Evolutionary conservation across 2,329 filamentous ascomycete species (phyloP).

Genomic region (Onygenales sp.): DNA sequence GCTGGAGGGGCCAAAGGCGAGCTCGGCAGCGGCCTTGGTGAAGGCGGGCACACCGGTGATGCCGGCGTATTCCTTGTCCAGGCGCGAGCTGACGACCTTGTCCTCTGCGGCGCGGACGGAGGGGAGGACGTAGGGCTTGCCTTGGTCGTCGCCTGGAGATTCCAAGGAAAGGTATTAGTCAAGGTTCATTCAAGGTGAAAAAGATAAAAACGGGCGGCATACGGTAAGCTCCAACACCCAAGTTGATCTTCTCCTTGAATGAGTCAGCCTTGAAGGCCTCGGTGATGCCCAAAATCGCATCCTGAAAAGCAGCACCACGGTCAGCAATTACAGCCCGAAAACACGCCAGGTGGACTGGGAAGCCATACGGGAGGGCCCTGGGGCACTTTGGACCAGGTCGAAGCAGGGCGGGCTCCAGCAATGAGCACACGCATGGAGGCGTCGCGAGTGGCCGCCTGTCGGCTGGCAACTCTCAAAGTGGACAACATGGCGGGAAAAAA

Average conservation of each 20-base stretch:
- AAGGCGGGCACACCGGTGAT: slow-evolving; percentile 95
- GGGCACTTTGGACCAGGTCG: slow-evolving; percentile 82
- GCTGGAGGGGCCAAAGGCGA: slow-evolving; percentile 81
- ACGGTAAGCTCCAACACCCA: slow-evolving; percentile 96
- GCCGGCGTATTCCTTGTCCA: slow-evolving; percentile 97
- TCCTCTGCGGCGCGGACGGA: slow-evolving; percentile 85
- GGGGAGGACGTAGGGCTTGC: slow-evolving; percentile 95
- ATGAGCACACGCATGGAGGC: slow-evolving; percentile 28
- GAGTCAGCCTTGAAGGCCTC: slow-evolving; percentile 98
- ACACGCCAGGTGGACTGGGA: background rate
- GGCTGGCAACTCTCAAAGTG: slow-evolving; percentile 35
- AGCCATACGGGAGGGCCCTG: slow-evolving; percentile 81
- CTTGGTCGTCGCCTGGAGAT: slow-evolving; percentile 64
- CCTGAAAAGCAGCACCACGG: slow-evolving; percentile 16
- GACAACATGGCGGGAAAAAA: slow-evolving; percentile 32
- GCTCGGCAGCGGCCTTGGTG: slow-evolving; percentile 79
- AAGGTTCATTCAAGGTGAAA: too few relatives aligned
- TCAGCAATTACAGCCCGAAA: slow-evolving; percentile 15
- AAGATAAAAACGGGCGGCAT: slow-evolving; percentile 14
- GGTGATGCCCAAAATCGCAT: slow-evolving; percentile 56
- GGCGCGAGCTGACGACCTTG: slow-evolving; percentile 63
- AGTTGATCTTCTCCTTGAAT: slow-evolving; percentile 93
- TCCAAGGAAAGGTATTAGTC: too few relatives aligned
- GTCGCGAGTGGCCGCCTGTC: slow-evolving; percentile 30
- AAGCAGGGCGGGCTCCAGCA: slow-evolving; percentile 52